Evolutionary conservation across 768 basidiomycete genomes (phyloP), one percentile per base, ranked within the genome.

Genomic region (Tricholoma sp.): DNA sequence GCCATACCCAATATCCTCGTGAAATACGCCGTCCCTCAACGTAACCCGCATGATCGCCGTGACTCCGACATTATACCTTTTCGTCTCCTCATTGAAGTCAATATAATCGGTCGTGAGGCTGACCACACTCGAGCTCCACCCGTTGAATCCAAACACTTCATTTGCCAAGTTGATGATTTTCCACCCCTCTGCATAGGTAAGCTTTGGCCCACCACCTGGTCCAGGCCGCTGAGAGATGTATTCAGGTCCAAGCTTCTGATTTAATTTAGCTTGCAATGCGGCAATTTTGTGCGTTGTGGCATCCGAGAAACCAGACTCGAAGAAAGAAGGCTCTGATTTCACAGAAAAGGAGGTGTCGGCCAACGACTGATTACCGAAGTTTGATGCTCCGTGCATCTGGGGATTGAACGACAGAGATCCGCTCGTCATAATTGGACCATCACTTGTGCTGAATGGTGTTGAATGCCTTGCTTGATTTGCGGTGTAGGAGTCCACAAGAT

Each of bases 121-220:
- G 58, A 90, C 80, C 48, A 96, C 76, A 49, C 70, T 88, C 1
- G 91, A 89, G 58, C 88, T 90, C 95, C 94, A 95, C 24, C 95
- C 97, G 60, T 98, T 93, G 76, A 94, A 98, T 1, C 96, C 96
- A 72, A 99, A 98, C 42, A 98, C 90, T 61, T 99, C 96, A 68
- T 99, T 99, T 2, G 96, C 97, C 20, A 99, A 80, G 66, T 95
- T 96, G 70, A 99, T 97, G 36, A 94, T 87, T 73, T 93, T 95
- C 96, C 96, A 98, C 0, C 96, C 97, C 68, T 98, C 96, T 1
- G 89, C 88, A 66, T 99, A 98, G 13, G 89, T 94, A 47, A 99
- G 75, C 69, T 95, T 97, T 13, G 82, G 81, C 3, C 90, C 91
- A 41, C 88, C 89, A 15, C 87, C 89, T 2, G 91, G 93, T 4